Percentiles rank a stretch among this genome's conserved stretches.
These are phyloP conservation scores for Eucalyptus microcorys DNA, from an alignment of 345 rosid genomes.

Conservation along the genomic window DNA sequence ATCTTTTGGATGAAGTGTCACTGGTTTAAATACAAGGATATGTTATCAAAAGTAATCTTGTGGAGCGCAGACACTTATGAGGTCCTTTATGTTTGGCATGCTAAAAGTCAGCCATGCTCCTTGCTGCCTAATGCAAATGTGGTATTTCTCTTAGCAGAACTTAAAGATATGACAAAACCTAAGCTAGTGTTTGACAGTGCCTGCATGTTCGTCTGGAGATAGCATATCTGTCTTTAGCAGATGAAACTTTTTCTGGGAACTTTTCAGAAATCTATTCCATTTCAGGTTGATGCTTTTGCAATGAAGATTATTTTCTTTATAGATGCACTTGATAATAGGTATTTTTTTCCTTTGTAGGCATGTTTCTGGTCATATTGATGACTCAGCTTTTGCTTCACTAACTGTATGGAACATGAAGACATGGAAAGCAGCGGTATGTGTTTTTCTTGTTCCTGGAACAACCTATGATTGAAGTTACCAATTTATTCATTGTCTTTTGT, in stretches of 20 bases:
- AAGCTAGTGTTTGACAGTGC: neutral
- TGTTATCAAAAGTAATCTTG: neutral
- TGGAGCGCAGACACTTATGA: neutral
- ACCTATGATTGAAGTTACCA: neutral
- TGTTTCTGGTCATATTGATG: constrained; percentile 27
- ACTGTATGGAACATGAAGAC: constrained; percentile 77
- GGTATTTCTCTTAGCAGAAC: neutral
- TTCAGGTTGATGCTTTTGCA: neutral
- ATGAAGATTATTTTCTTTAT: neutral
- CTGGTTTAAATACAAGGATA: neutral
- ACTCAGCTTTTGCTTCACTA: constrained; percentile 44
- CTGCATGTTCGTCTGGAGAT: neutral
- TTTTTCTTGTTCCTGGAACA: neutral
- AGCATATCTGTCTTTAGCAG: neutral
- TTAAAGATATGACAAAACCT: neutral
- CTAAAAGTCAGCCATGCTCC: neutral
- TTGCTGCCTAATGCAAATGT: neutral
- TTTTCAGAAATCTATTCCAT: neutral
- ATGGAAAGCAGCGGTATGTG: constrained; percentile 54
- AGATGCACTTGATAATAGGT: neutral
- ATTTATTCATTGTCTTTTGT: neutral
- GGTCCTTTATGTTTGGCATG: neutral
- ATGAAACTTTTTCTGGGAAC: neutral
- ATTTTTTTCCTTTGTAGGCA: constrained; percentile 10
- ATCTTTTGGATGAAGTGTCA: neutral